These are phyloP conservation scores for Loxodes magnus DNA, from an alignment of 73 alveolate species.

Conservation along the genomic window DNA sequence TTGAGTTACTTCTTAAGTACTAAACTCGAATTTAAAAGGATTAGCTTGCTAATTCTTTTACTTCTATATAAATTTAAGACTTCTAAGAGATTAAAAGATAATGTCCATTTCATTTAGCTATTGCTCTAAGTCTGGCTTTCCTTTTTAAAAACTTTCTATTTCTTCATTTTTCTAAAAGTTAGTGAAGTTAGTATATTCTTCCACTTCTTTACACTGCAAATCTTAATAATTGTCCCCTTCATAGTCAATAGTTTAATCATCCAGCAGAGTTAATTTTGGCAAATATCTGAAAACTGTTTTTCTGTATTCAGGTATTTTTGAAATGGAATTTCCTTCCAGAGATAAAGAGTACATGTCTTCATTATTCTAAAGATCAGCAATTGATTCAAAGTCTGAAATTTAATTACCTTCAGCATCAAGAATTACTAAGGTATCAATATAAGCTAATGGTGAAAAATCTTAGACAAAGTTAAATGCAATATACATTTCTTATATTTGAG, in stretches of 20 bases:
- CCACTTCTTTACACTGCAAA: neutral
- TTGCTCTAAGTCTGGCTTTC: too few relatives aligned
- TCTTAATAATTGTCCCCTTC: neutral
- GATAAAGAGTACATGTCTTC: neutral
- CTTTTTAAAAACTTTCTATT: too few relatives aligned
- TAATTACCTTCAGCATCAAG: conserved; percentile 7
- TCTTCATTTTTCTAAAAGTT: too few relatives aligned
- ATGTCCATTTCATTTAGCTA: too few relatives aligned
- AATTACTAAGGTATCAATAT: neutral
- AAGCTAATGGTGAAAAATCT: neutral
- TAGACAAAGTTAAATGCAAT: conserved; percentile 3
- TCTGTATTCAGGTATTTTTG: neutral
- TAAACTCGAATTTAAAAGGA: too few relatives aligned
- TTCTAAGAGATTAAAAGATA: too few relatives aligned
- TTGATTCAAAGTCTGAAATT: neutral
- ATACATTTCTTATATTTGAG: neutral
- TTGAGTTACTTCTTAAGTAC: too few relatives aligned
- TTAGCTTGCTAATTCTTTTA: too few relatives aligned
- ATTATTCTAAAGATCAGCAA: neutral
- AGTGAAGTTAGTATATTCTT: neutral
- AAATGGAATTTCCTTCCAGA: conserved; percentile 2
- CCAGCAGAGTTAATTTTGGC: neutral
- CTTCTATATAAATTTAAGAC: too few relatives aligned
- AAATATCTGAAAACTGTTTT: neutral
- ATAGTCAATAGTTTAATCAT: neutral